These are phyloP conservation scores for Eremothecium cymbalariae DNA, from an alignment of 1,139 yeast species.

Conservation along the genomic window DNA sequence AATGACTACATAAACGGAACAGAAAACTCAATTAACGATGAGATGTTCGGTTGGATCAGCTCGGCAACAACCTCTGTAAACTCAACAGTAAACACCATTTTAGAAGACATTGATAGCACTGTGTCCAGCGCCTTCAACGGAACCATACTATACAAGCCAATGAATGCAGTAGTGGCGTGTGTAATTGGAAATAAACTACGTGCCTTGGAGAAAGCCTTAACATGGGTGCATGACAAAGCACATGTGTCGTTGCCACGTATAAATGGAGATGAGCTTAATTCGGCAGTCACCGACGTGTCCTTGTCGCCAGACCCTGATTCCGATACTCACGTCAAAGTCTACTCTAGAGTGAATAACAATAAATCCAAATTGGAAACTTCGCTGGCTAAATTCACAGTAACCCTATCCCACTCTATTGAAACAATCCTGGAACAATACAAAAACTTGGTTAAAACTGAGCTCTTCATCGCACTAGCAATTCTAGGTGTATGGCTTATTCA, in stretches of 20 bases:
- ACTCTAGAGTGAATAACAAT: conserved; percentile 4
- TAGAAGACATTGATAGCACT: conserved; percentile 45
- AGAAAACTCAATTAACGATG: conserved; percentile 47
- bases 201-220: conserved; percentile 58
- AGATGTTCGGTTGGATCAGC: conserved; percentile 59
- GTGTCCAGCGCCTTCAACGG: conserved; percentile 53
- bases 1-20: conserved; percentile 40
- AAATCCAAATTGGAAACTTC: conserved; percentile 9
- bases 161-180: conserved; percentile 66
- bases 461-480: conserved; percentile 39
- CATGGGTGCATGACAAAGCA: conserved; percentile 69
- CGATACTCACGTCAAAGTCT: no score
- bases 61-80: conserved; percentile 49
- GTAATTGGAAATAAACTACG: conserved; percentile 65
- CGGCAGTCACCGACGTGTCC: no score
- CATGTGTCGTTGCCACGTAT: conserved; percentile 52
- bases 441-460: conserved; percentile 37
- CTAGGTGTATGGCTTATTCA: conserved; percentile 45
- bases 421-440: conserved; percentile 32
- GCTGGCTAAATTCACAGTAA: no score
- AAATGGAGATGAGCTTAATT: conserved; percentile 29
- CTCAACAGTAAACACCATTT: conserved; percentile 44
- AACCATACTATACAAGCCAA: conserved; percentile 58
- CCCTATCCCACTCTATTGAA: conserved; percentile 1
- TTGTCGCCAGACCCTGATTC: no score